These are phyloP conservation scores for Hibiscus mutabilis DNA, from an alignment of 345 rosid genomes.

Conservation along the genomic window DNA sequence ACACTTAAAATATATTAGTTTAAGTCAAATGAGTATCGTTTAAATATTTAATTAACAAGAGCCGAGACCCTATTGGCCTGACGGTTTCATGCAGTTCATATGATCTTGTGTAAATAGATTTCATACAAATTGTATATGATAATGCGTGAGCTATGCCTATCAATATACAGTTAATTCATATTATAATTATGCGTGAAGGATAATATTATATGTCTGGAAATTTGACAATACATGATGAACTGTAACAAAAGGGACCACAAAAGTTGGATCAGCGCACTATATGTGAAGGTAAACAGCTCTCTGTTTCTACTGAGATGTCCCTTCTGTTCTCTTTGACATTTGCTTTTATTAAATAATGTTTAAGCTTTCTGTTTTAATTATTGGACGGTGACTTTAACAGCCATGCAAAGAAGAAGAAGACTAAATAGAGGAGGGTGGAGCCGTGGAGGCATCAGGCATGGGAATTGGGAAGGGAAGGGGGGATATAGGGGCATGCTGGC, in stretches of 20 bases:
- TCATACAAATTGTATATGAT: background rate
- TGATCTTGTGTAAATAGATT: background rate
- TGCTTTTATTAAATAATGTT: background rate
- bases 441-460: background rate
- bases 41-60: conserved; percentile 1
- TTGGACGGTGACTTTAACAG: conserved; percentile 3
- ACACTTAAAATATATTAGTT: conserved; percentile 5
- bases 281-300: conserved; percentile 22
- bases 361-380: background rate
- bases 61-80: conserved; percentile 33
- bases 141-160: background rate
- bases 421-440: background rate
- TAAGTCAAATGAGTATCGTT: conserved; percentile 30
- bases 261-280: conserved; percentile 36
- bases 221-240: background rate
- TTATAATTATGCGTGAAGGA: background rate
- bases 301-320: background rate
- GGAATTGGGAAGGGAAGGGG: background rate
- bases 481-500: background rate
- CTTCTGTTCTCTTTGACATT: background rate
- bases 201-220: background rate
- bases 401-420: conserved; percentile 8
- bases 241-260: conserved; percentile 15
- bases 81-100: conserved; percentile 22
- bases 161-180: background rate